Base-by-base conservation (phyloP, 228 moss, liverwort and hornwort species). In the Sphagnum fallax region DNA sequence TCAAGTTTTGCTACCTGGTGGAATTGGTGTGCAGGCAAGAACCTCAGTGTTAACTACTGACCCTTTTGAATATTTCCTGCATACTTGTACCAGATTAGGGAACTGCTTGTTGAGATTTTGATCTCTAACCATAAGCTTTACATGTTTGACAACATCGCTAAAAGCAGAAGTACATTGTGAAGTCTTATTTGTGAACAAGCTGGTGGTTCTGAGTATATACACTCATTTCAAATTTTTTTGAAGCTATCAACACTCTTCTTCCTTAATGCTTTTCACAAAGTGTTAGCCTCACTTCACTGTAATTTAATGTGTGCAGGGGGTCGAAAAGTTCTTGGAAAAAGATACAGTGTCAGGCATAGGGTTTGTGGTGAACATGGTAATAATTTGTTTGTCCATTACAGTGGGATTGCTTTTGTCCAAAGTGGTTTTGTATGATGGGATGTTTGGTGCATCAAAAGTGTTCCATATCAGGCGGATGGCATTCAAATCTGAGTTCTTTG, bases 11-110 rank as follows among this genome's bases (percentile, higher is more conserved):
- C 67, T 87, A 66, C 87, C 87, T 60, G 87, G 87, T 51, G 83
- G 83, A 64, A 84, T 87, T 64, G 87, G 87, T 66, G 87, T 87
- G 51, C 87, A 83, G 84, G 87, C 71, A 75, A 85, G 82, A 53
- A 51, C 15, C 58, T 4, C 61, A 32, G 32, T 32, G 32, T 32
- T 32, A 32, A 32, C 32, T 32, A 32, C 2, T 32, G 32, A 32
- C 32, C 32, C 32, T 32, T 32, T 32, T 32, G 32, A 32, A 32
- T 32, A 32, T 2, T 32, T 32, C 32, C 32, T 32, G 32, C 32
- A 32, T 32, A 32, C 32, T 32, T 32, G 32, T 32, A 32, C 32
- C 32, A 32, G 32, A 32, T 32, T 32, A 32, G 32, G 32, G 32
- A 32, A 32, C 32, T 32, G 32, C 32, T 32, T 32, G 32, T 3